Conservation (phyloP, 164 flowering plant species). For the Santalum album region DNA sequence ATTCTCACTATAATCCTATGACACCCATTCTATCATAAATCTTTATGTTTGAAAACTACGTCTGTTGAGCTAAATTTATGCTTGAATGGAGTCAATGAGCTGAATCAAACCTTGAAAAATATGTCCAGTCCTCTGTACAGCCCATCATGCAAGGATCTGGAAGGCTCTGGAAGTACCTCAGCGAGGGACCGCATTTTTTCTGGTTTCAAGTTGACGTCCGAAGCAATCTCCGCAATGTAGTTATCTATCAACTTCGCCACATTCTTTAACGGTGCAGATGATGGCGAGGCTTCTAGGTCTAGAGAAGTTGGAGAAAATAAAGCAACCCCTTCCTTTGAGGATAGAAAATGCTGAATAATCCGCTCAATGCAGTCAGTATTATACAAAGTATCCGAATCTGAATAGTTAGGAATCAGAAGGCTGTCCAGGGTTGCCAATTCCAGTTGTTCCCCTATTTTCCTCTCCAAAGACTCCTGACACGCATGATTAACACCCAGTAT, state of each 20-base stretch:
- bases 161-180: constrained; percentile 71
- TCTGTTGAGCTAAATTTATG: no score
- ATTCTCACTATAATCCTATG: no score
- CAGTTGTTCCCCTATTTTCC: constrained; percentile 73
- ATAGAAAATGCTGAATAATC: constrained; percentile 54
- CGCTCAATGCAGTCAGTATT: constrained; percentile 68
- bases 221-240: constrained; percentile 87
- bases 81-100: no score
- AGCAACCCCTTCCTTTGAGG: constrained; percentile 35
- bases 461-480: constrained; percentile 61
- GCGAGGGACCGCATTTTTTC: constrained; percentile 64
- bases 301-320: constrained; percentile 54
- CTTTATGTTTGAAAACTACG: no score
- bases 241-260: constrained; percentile 69
- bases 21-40: no score
- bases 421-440: constrained; percentile 72
- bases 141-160: constrained; percentile 86
- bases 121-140: constrained; percentile 89
- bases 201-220: constrained; percentile 85
- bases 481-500: constrained; percentile 52
- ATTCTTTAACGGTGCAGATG: constrained; percentile 42
- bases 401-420: constrained; percentile 75
- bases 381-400: constrained; percentile 79
- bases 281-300: constrained; percentile 48
- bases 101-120: constrained; percentile 46